phyloP scores from a whole-genome alignment of 2,329 filamentous ascomycete species.

The Paecilomyces formosus region DNA sequence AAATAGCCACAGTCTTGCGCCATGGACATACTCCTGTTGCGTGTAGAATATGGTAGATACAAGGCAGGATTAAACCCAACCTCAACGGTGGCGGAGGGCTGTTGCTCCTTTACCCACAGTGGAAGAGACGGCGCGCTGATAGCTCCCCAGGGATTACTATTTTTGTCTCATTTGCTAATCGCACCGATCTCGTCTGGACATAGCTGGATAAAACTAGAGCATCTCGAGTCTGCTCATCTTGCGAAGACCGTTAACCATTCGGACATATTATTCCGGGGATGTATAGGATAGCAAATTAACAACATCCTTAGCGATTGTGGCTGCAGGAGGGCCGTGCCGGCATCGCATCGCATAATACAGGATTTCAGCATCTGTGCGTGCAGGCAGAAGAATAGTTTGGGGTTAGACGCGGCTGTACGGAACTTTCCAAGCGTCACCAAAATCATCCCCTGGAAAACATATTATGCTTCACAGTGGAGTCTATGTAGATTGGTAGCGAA shows the following conservation, averaged over 20 bases:
- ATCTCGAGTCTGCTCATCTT: neutral
- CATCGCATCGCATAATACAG: neutral
- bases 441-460: neutral
- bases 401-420: neutral
- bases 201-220: neutral
- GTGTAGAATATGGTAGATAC: neutral
- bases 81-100: neutral
- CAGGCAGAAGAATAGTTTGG: neutral
- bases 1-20: neutral
- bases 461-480: neutral
- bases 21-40: neutral
- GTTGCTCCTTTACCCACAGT: neutral
- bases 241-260: neutral
- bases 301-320: neutral
- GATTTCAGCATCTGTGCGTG: neutral
- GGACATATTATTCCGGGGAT: neutral
- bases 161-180: neutral
- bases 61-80: neutral
- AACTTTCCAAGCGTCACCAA: too few relatives aligned
- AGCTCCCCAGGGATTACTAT: neutral
- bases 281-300: neutral
- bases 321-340: neutral
- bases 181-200: neutral
- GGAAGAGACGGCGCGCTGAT: neutral
- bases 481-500: neutral